These are phyloP conservation scores for Trypethelium eluteriae DNA, from an alignment of 495 filamentous ascomycete genomes.

Conservation along the genomic window DNA sequence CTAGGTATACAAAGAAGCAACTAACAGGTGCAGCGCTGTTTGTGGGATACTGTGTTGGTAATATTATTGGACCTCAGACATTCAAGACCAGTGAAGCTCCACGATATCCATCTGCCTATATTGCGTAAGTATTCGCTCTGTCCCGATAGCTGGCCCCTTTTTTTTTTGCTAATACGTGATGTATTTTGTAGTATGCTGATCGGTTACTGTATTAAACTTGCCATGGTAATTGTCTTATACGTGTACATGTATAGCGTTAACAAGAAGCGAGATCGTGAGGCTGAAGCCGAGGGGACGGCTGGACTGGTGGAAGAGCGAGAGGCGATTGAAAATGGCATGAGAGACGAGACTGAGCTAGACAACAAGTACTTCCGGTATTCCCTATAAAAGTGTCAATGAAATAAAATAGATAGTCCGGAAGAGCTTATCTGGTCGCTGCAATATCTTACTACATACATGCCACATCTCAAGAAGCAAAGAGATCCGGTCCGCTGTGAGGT, in stretches of 20 bases:
- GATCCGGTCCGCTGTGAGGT: too few relatives aligned
- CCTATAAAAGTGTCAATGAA: slow-evolving; percentile 26
- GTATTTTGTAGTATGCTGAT: slow-evolving; percentile 39
- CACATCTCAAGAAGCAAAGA: too few relatives aligned
- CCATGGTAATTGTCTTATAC: slow-evolving; percentile 42
- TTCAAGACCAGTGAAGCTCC: slow-evolving; percentile 48
- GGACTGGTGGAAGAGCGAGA: slow-evolving; percentile 39
- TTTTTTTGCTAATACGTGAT: not conserved
- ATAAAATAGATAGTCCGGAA: not conserved
- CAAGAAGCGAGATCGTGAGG: slow-evolving; percentile 45
- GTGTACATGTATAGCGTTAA: slow-evolving; percentile 49
- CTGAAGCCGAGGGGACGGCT: slow-evolving; percentile 26
- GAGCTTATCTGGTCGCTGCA: too few relatives aligned
- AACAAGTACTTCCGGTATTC: slow-evolving; percentile 51
- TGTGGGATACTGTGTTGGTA: slow-evolving; percentile 48
- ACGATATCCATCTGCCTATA: slow-evolving; percentile 47
- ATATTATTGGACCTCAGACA: slow-evolving; percentile 18
- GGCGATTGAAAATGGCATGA: slow-evolving; percentile 49
- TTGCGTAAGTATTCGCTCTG: slow-evolving; percentile 33
- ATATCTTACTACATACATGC: too few relatives aligned
- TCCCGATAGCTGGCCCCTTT: not conserved
- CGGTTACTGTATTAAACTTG: slow-evolving; percentile 46
- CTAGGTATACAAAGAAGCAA: slow-evolving; percentile 44
- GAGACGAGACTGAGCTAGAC: slow-evolving; percentile 50
- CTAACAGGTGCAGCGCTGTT: slow-evolving; percentile 47